Evolutionary conservation across 495 filamentous ascomycete genomes (phyloP).

Genomic region (Podospora didyma): DNA sequence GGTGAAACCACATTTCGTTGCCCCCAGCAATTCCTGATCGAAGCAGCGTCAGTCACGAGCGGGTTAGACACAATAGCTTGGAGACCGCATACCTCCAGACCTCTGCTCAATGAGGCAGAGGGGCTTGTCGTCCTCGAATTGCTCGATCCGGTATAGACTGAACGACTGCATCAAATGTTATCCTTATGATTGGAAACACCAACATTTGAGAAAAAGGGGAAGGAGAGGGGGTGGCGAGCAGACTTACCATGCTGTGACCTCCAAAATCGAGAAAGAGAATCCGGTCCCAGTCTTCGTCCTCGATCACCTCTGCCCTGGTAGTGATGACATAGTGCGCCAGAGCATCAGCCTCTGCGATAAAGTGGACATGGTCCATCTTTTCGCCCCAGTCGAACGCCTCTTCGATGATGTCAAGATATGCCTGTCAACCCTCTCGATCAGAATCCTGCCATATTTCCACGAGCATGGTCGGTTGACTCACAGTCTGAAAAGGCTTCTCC

Average conservation of each 20-base stretch:
- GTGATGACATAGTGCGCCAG: constrained; percentile 6
- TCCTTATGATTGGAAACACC: neutral
- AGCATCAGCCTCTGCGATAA: constrained; percentile 2
- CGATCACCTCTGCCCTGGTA: neutral
- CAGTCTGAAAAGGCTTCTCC: constrained; percentile 1
- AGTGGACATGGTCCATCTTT: neutral
- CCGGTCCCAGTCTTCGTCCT: constrained; percentile 5
- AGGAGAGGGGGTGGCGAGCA: too few relatives aligned
- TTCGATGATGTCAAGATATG: neutral
- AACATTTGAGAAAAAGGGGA: neutral
- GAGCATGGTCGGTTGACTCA: too few relatives aligned
- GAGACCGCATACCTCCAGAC: neutral
- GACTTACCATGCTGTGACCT: constrained; percentile 7
- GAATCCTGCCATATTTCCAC: too few relatives aligned
- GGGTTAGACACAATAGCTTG: neutral
- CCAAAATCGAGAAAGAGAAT: constrained; percentile 11
- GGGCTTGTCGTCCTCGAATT: neutral
- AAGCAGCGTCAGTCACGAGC: neutral
- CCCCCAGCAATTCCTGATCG: constrained; percentile 1
- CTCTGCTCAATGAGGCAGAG: constrained; percentile 5
- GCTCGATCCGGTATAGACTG: neutral
- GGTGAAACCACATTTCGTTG: constrained; percentile 8
- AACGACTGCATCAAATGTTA: neutral
- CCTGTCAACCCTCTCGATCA: too few relatives aligned
- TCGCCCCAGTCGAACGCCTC: constrained; percentile 3